phyloP scores from a whole-genome alignment of 2,329 filamentous ascomycete genomes.

The Beauveria varroae region DNA sequence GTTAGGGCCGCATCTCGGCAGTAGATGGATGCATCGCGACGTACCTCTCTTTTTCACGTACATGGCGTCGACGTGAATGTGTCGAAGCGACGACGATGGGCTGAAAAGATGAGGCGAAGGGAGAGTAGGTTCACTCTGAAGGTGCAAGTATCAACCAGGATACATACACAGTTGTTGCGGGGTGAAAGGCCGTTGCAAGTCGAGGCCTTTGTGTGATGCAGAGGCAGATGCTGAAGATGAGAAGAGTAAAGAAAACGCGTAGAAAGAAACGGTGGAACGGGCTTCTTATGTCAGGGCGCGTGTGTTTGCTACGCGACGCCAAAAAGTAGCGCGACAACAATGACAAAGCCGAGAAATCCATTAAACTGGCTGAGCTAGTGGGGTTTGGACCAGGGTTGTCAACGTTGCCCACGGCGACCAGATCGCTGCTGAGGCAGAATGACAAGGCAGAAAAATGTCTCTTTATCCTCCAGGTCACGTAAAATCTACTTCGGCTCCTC shows the following conservation, averaged over 20 bases:
- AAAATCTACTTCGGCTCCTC: not conserved
- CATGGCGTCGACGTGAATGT: constrained; percentile 36
- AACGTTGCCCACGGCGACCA: not conserved
- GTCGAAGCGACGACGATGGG: constrained; percentile 13
- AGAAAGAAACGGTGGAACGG: constrained; percentile 20
- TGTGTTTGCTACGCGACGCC: constrained; percentile 17
- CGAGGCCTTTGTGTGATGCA: constrained; percentile 4
- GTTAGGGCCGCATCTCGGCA: constrained; percentile 20
- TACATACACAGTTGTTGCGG: constrained; percentile 17
- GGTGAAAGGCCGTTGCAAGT: not conserved
- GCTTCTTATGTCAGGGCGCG: constrained; percentile 28
- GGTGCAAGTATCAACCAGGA: constrained; percentile 19
- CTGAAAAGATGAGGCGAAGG: constrained; percentile 17
- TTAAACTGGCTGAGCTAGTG: constrained; percentile 12
- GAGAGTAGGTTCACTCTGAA: constrained; percentile 18
- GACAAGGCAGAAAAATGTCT: not conserved
- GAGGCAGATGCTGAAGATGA: constrained; percentile 16
- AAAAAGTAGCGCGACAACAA: constrained; percentile 21
- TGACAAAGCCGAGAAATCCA: constrained; percentile 18
- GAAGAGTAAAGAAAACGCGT: constrained; percentile 15
- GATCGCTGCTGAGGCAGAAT: not conserved
- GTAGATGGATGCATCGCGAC: constrained; percentile 20
- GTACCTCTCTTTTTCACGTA: constrained; percentile 57
- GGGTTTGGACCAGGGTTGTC: not conserved
- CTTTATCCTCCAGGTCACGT: not conserved